Evolutionary conservation across 768 basidiomycete species (phyloP), one percentile per base, ranked within the genome.

Genomic region (Gautieria morchelliformis): DNA sequence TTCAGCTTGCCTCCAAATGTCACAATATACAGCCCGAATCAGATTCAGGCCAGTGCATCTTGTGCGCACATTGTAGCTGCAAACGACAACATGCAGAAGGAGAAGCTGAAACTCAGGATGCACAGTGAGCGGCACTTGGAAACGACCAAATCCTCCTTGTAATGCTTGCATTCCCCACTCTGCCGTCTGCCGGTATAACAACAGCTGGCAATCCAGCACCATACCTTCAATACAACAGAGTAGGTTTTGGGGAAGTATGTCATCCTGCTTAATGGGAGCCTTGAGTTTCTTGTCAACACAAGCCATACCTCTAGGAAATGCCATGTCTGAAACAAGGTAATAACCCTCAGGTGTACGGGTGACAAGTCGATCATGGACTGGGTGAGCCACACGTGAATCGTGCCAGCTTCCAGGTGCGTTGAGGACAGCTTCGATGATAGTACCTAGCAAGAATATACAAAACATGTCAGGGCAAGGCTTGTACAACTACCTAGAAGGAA

Each of bases 341-440:
- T 63, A 78, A 1, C 72, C 72, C 1, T 70, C 67, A 0, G 75
- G 77, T 20, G 72, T 76, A 3, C 62, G 20, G 1, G 53, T 64
- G 0, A 53, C 60, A 0, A 76, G 64, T 33, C 68, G 68, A 7
- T 72, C 53, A 58, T 74, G 78, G 12, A 80, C 71, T 1, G 65
- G 68, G 4, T 61, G 63, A 1, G 76, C 74, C 58, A 78, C 69
- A 22, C 63, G 66, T 7, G 74, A 67, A 59, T 80, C 74, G 62
- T 79, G 78, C 77, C 76, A 80, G 60, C 76, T 78, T 10, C 76
- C 74, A 0, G 75, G 76, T 0, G 70, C 67, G 64, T 78, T 78
- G 14, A 72, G 52, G 7, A 59, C 61, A 9, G 61, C 63, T 8
- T 59, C 63, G 63, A 77, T 71, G 8, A 78, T 68, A 7, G 59